These are phyloP conservation scores for Pseudogymnoascus sp. DNA, from an alignment of 2,329 filamentous ascomycete genomes.

Conservation along the genomic window DNA sequence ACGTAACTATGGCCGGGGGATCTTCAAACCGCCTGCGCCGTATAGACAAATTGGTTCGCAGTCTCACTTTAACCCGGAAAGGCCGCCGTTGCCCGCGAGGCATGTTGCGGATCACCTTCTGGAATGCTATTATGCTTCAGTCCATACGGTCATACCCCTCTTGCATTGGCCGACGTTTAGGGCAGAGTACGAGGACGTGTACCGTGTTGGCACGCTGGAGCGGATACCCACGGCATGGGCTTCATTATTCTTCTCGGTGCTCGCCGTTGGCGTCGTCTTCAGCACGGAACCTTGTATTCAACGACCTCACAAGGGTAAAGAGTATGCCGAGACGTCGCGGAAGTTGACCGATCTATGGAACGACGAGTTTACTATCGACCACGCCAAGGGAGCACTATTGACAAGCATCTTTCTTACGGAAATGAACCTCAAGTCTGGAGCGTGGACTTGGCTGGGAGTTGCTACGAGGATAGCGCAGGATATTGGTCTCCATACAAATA, in stretches of 20 bases:
- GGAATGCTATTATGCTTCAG: conserved; percentile 63
- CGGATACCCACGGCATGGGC: conserved; percentile 62
- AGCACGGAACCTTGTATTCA: conserved; percentile 47
- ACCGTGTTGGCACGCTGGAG: conserved; percentile 53
- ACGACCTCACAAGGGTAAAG: conserved; percentile 47
- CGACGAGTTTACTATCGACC: conserved; percentile 66
- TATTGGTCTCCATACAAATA: conserved; percentile 69
- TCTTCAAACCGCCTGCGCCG: conserved; percentile 69
- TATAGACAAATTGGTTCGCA: conserved; percentile 48
- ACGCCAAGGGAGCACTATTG: conserved; percentile 64
- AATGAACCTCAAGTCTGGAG: conserved; percentile 75
- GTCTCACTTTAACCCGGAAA: conserved; percentile 40
- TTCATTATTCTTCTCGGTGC: conserved; percentile 71
- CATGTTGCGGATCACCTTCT: conserved; percentile 63
- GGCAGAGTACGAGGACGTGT: conserved; percentile 66
- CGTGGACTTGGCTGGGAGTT: conserved; percentile 76
- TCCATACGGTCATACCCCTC: conserved; percentile 76
- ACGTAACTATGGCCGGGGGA: conserved; percentile 62
- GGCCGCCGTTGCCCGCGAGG: conserved; percentile 62
- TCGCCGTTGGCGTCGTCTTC: conserved; percentile 77
- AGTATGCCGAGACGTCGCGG: conserved; percentile 64
- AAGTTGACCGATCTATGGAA: conserved; percentile 71
- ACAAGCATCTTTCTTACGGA: conserved; percentile 75
- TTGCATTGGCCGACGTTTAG: conserved; percentile 82
- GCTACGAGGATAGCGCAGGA: conserved; percentile 77